Percentiles rank a stretch among this genome's conserved stretches.
Evolutionary conservation across 257 asterid species (phyloP).

Genomic region (Plantago elongata): DNA sequence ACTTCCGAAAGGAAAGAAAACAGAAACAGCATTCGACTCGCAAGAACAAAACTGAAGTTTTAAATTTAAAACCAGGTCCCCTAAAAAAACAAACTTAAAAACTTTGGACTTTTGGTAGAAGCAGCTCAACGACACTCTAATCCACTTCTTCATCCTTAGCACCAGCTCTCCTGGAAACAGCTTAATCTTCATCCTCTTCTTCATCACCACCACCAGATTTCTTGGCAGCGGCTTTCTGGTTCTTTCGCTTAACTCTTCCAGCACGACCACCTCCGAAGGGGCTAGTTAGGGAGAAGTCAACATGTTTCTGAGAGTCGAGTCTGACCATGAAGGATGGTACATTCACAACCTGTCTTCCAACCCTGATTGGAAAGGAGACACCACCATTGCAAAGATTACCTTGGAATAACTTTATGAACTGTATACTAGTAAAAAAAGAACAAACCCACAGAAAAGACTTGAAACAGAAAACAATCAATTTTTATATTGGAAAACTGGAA

Average conservation of each 20-base stretch:
- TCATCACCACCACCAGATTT: slow-evolving; percentile 31
- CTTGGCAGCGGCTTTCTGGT: slow-evolving; percentile 40
- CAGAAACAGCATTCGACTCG: no score
- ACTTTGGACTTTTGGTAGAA: no score
- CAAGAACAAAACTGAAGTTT: no score
- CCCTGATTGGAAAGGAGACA: slow-evolving; percentile 21
- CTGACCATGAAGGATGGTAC: slow-evolving; percentile 46
- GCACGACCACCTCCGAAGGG: slow-evolving; percentile 48
- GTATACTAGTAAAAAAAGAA: background rate
- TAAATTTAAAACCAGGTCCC: no score
- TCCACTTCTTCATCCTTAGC: no score
- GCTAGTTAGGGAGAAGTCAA: slow-evolving; percentile 39
- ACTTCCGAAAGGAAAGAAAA: no score
- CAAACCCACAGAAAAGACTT: no score
- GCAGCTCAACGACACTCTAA: no score
- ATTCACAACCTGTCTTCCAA: slow-evolving; percentile 45
- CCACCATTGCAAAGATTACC: background rate
- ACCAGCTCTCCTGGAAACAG: background rate
- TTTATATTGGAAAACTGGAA: no score
- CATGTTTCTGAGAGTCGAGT: slow-evolving; percentile 42
- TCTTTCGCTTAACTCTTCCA: slow-evolving; percentile 40
- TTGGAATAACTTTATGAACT: background rate
- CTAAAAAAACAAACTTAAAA: no score
- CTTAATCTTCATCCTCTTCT: slow-evolving; percentile 34
- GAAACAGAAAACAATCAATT: no score